A percentile compares a stretch with the other conserved stretches of the same genome.
Conservation (phyloP, 805 yeast genomes). For the Candida pseudofarinosa region DNA sequence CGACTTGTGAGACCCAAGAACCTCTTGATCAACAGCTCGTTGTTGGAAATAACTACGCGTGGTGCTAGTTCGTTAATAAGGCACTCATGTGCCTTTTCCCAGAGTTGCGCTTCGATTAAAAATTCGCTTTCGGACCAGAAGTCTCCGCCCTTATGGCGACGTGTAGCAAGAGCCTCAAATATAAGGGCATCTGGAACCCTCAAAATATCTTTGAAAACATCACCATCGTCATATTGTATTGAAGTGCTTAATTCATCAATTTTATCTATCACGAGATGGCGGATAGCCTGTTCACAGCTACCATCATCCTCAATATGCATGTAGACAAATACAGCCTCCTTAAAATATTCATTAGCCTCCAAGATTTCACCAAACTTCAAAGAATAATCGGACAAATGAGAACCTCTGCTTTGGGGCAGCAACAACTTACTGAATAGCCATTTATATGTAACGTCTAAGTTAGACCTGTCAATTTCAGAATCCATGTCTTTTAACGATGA, state of each 20-base stretch:
- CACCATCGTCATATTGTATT: conserved; percentile 21
- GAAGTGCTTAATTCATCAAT: conserved; percentile 24
- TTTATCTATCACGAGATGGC: conserved; percentile 29
- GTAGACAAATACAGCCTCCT: conserved; percentile 60
- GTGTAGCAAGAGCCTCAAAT: conserved; percentile 57
- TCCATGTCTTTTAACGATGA: conserved; percentile 7
- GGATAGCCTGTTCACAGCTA: conserved; percentile 39
- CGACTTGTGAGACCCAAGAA: conserved; percentile 36
- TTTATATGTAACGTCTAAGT: conserved; percentile 35
- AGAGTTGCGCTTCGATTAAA: conserved; percentile 55
- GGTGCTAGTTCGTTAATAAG: conserved; percentile 69
- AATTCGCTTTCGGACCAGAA: conserved; percentile 58
- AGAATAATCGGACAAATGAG: conserved; percentile 17
- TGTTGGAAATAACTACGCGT: conserved; percentile 51
- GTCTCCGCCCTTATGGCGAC: conserved; percentile 46
- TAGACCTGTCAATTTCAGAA: conserved; percentile 6
- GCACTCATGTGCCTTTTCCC: conserved; percentile 60
- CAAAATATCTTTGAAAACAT: conserved; percentile 34
- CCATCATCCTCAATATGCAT: conserved; percentile 52
- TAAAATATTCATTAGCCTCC: conserved; percentile 42
- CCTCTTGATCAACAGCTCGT: conserved; percentile 25
- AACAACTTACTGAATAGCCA: conserved; percentile 54
- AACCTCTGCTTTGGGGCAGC: conserved; percentile 6
- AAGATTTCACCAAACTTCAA: conserved; percentile 47
- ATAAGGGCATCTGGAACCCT: conserved; percentile 47